Evolutionary conservation across 2,329 filamentous ascomycete species (phyloP).

Genomic region (Mycosphaerella sp.): DNA sequence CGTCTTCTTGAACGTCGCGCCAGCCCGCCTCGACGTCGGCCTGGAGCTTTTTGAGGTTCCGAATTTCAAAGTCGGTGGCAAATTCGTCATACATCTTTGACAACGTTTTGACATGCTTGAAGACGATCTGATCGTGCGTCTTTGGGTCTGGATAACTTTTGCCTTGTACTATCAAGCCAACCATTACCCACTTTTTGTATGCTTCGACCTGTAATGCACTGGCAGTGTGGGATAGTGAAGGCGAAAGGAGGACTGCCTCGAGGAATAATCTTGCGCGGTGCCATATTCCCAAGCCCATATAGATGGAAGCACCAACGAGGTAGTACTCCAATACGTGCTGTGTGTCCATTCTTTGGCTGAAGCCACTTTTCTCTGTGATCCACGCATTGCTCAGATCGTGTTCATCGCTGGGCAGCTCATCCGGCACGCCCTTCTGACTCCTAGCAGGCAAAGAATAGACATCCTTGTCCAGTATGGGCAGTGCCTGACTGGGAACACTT

Average conservation of each 20-base stretch:
- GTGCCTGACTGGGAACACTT: slow-evolving; percentile 49
- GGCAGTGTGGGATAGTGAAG: slow-evolving; percentile 59
- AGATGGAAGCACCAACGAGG: slow-evolving; percentile 44
- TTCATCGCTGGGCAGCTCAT: slow-evolving; percentile 38
- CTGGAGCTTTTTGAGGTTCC: slow-evolving; percentile 54
- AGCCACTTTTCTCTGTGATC: slow-evolving; percentile 54
- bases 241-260: slow-evolving; percentile 56
- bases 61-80: slow-evolving; percentile 60
- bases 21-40: slow-evolving; percentile 57
- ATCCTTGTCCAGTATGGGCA: slow-evolving; percentile 58
- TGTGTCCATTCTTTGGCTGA: slow-evolving; percentile 50
- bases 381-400: slow-evolving; percentile 48
- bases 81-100: slow-evolving; percentile 66
- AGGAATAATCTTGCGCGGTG: slow-evolving; percentile 43
- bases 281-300: slow-evolving; percentile 41
- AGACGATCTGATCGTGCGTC: slow-evolving; percentile 48
- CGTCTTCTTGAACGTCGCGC: slow-evolving; percentile 52
- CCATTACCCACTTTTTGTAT: slow-evolving; percentile 85
- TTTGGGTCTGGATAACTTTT: slow-evolving; percentile 52
- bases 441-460: slow-evolving; percentile 58
- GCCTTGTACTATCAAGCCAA: slow-evolving; percentile 66
- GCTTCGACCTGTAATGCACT: slow-evolving; percentile 73
- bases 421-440: slow-evolving; percentile 33
- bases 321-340: slow-evolving; percentile 52
- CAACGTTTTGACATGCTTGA: slow-evolving; percentile 53